Percentiles rank a stretch among this genome's conserved stretches.
Conservation (phyloP, 2,329 filamentous ascomycete species). For the Alternaria panax region DNA sequence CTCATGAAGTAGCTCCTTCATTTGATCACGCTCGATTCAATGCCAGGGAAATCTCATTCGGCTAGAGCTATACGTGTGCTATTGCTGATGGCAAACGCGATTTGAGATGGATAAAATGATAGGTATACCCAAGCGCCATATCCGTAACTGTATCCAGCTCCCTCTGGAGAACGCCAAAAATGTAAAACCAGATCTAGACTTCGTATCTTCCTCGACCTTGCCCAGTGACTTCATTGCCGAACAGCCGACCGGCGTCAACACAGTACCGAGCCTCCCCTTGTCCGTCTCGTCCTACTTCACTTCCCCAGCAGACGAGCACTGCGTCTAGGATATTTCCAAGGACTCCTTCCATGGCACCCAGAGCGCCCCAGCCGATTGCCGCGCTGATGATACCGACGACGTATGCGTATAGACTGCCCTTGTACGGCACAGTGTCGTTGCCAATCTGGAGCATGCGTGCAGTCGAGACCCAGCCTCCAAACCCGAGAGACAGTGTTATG, state of each 20-base stretch:
- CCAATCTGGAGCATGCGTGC: conserved; percentile 76
- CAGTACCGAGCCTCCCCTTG: conserved; percentile 80
- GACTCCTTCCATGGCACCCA: conserved; percentile 90
- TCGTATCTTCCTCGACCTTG: conserved; percentile 36
- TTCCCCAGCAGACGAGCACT: conserved; percentile 91
- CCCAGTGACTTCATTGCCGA: conserved; percentile 64
- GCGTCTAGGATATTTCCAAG: conserved; percentile 87
- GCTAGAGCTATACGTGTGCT: background rate
- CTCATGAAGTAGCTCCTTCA: too few species aligned
- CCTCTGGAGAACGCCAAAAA: background rate
- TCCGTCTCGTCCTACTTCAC: conserved; percentile 66
- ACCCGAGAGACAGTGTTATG: conserved; percentile 87
- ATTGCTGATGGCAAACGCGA: background rate
- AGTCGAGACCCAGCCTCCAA: conserved; percentile 95
- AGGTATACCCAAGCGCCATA: conserved; percentile 20
- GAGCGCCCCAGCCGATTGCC: conserved; percentile 91
- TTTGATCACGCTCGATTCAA: background rate
- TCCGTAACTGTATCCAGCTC: background rate
- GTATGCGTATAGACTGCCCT: conserved; percentile 92
- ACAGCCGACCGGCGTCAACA: conserved; percentile 87
- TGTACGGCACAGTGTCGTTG: conserved; percentile 57
- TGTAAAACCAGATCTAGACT: conserved; percentile 21
- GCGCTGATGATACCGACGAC: conserved; percentile 90
- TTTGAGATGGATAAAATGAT: background rate
- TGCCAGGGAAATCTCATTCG: background rate